phyloP scores from a whole-genome alignment of 176 grass and related monocot genomes.

The Rhipidocladum racemiflorum region DNA sequence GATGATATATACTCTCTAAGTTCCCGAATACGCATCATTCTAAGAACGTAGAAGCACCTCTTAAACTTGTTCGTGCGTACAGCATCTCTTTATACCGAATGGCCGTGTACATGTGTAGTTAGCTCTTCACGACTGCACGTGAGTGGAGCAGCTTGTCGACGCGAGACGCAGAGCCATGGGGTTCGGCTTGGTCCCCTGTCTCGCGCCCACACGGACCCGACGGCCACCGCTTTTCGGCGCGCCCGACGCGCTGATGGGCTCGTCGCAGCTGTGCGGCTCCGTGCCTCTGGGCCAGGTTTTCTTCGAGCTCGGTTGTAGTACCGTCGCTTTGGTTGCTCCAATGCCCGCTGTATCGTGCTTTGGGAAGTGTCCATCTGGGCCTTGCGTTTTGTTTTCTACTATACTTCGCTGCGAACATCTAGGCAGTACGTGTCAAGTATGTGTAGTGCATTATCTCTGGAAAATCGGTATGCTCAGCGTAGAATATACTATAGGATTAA shows the following conservation, averaged over 20 bases:
- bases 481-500: background rate
- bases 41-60: no score
- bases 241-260: slow-evolving; percentile 25
- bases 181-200: background rate
- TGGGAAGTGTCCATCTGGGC: slow-evolving; percentile 19
- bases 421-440: slow-evolving; percentile 32
- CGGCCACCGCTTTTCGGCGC: background rate
- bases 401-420: background rate
- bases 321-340: background rate
- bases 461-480: background rate
- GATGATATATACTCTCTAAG: no score
- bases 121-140: background rate
- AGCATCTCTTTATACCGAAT: background rate
- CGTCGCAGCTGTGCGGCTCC: background rate
- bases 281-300: background rate
- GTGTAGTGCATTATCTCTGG: background rate
- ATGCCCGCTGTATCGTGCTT: background rate
- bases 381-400: background rate
- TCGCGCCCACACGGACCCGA: slow-evolving; percentile 1
- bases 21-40: no score
- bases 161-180: background rate
- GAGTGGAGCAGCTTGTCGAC: slow-evolving; percentile 27
- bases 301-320: background rate
- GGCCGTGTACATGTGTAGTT: background rate
- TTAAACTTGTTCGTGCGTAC: background rate